A percentile compares a stretch with the other conserved stretches of the same genome.
phyloP scores from a whole-genome alignment of 192 early-diverging fungal species.

The Backusella mclennaniae region DNA sequence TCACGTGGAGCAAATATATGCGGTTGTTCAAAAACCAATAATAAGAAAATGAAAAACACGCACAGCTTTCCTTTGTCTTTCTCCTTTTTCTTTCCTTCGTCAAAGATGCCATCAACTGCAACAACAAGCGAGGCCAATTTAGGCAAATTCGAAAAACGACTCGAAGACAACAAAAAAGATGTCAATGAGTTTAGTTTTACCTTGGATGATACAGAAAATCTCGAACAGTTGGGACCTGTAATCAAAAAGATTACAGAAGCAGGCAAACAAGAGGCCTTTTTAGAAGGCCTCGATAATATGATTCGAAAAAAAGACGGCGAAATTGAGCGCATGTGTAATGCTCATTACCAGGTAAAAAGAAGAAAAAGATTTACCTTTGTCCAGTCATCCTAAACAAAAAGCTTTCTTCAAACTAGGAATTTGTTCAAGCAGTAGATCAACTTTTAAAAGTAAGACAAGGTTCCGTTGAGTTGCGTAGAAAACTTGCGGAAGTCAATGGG shows the following conservation, averaged over 20 bases:
- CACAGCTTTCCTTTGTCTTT: background rate
- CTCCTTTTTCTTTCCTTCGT: background rate
- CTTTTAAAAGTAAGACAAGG: conserved; percentile 92
- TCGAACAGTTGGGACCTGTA: conserved; percentile 81
- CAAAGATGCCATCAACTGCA: background rate
- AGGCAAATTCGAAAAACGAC: background rate
- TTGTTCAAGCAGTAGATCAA: conserved; percentile 92
- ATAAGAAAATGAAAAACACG: background rate
- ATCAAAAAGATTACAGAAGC: conserved; percentile 89
- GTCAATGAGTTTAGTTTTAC: background rate
- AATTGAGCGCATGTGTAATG: conserved; percentile 96
- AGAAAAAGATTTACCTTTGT: background rate
- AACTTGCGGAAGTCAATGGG: conserved; percentile 82
- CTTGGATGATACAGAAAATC: conserved; percentile 58
- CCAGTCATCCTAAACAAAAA: background rate
- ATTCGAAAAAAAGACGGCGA: conserved; percentile 89
- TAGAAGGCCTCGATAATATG: conserved; percentile 82
- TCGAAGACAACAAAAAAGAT: conserved; percentile 3
- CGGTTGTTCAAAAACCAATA: background rate
- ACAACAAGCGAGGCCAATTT: background rate
- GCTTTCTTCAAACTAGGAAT: conserved; percentile 58
- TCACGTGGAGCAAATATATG: background rate
- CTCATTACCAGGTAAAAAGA: conserved; percentile 82
- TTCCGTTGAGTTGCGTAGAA: conserved; percentile 79
- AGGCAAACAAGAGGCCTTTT: conserved; percentile 82